Evolutionary conservation across 1,284 basidiomycete genomes (phyloP).

Genomic region (Cryptococcus hybrid): DNA sequence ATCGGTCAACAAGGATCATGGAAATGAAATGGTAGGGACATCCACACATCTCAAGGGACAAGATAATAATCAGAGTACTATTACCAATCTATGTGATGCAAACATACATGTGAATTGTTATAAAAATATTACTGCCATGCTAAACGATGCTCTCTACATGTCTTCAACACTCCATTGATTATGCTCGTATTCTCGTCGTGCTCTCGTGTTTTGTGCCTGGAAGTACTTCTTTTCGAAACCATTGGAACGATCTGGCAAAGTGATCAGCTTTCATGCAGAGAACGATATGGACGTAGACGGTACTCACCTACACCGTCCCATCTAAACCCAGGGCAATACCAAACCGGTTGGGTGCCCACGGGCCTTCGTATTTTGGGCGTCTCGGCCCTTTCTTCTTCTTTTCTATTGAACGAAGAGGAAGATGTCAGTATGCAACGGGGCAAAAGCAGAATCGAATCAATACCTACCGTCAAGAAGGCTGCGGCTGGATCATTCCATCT

Average conservation of each 20-base stretch:
- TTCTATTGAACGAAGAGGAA: slow-evolving; percentile 59
- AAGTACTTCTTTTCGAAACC: slow-evolving; percentile 94
- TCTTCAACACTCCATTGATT: slow-evolving; percentile 85
- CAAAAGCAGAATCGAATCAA: neutral
- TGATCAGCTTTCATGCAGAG: neutral
- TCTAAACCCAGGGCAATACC: slow-evolving; percentile 87
- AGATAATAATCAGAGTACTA: too few relatives aligned
- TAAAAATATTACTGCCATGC: too few relatives aligned
- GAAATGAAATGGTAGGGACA: too few relatives aligned
- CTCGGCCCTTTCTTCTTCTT: slow-evolving; percentile 69
- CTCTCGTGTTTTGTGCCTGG: slow-evolving; percentile 72
- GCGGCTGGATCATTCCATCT: slow-evolving; percentile 95
- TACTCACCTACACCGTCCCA: slow-evolving; percentile 93
- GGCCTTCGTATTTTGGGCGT: slow-evolving; percentile 81
- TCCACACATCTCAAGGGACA: too few relatives aligned
- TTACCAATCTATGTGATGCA: too few relatives aligned
- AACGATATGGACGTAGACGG: neutral
- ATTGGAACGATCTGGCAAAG: slow-evolving; percentile 71
- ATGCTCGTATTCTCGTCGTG: slow-evolving; percentile 66
- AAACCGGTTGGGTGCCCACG: slow-evolving; percentile 92
- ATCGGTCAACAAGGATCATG: too few relatives aligned
- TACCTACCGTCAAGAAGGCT: slow-evolving; percentile 79
- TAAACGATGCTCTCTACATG: slow-evolving; percentile 58
- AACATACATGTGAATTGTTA: too few relatives aligned
- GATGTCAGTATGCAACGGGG: neutral